Conservation (phyloP, 202 grass and related monocot species). For the Zoysia matrella region DNA sequence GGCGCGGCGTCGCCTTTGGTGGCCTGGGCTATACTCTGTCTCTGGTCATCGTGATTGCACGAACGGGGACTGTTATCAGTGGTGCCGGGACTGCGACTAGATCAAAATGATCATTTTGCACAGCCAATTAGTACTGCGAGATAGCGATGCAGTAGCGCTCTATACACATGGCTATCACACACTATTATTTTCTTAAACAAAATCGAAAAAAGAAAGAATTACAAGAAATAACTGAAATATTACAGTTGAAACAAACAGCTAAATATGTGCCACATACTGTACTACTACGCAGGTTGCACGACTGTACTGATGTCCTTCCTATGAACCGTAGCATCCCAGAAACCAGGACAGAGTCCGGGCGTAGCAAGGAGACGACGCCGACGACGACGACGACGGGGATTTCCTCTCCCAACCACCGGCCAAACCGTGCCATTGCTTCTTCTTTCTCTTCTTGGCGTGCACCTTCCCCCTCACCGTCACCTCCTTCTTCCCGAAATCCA, state of each 20-base stretch:
- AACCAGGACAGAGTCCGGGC: conserved; percentile 58
- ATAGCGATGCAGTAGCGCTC: background rate
- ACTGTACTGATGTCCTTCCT: background rate
- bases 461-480: conserved; percentile 73
- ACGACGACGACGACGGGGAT: background rate
- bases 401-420: conserved; percentile 17
- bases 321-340: conserved; percentile 56
- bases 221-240: background rate
- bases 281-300: background rate
- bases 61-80: background rate
- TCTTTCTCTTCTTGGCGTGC: conserved; percentile 47
- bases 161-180: conserved; percentile 28
- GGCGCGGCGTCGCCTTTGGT: background rate
- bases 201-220: background rate
- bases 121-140: background rate
- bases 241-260: background rate
- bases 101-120: background rate
- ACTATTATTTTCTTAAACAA: conserved; percentile 5
- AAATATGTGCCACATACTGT: conserved; percentile 1
- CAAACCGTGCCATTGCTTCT: conserved; percentile 3
- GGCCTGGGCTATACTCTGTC: background rate
- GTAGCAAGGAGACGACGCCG: background rate
- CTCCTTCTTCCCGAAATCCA: conserved; percentile 65
- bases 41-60: too few species aligned
- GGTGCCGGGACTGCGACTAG: background rate